Conservation (phyloP, 2,329 filamentous ascomycete species). For the Xylaria sp. region DNA sequence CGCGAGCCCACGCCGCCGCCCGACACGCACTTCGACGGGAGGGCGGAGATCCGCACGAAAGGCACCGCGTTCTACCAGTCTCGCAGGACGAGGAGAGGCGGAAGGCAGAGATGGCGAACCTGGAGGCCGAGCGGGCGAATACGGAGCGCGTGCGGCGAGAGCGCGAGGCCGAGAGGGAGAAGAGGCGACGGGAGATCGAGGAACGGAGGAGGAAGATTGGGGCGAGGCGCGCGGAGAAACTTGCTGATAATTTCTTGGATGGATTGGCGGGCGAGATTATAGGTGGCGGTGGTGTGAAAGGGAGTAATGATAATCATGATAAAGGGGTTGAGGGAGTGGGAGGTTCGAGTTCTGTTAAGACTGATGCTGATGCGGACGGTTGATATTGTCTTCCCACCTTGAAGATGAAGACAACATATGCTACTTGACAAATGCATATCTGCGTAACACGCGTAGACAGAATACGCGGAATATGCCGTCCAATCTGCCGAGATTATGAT, state of each 20-base stretch:
- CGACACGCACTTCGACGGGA: conserved; percentile 83
- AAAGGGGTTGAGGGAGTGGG: background rate
- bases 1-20: conserved; percentile 79
- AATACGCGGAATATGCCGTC: too few relatives aligned
- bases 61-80: conserved; percentile 90
- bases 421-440: background rate
- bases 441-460: background rate
- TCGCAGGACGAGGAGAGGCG: conserved; percentile 70
- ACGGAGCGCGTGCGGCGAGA: conserved; percentile 68
- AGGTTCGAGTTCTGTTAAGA: background rate
- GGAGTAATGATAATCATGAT: background rate
- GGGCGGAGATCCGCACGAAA: conserved; percentile 81
- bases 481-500: too few relatives aligned
- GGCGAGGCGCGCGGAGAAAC: conserved; percentile 50
- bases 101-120: conserved; percentile 73
- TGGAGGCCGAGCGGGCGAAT: conserved; percentile 70
- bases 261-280: conserved; percentile 42
- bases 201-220: conserved; percentile 66
- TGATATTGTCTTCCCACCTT: background rate
- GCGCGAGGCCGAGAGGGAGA: conserved; percentile 67
- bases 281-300: background rate
- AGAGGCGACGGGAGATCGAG: conserved; percentile 68
- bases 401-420: too few relatives aligned
- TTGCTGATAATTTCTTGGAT: conserved; percentile 46
- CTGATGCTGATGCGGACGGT: background rate